Base-by-base conservation (phyloP, 1,139 yeast genomes). In the Candida sp. region DNA sequence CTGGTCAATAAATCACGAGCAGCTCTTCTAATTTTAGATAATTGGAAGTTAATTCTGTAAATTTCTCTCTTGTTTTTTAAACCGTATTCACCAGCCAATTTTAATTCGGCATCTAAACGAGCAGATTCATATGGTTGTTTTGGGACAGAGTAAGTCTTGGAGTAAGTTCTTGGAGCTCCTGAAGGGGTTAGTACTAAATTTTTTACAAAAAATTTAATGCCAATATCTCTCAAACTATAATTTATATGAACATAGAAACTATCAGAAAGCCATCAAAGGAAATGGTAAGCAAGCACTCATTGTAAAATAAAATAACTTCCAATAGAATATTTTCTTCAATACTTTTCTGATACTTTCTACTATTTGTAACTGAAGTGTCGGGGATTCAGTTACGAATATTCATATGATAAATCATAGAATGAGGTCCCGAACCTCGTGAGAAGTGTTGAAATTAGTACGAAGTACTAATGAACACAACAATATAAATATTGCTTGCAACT, bases 1-100 rank as follows among this genome's bases (percentile, higher is more conserved):
- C 97, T 90, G 81, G 99, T 93, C 79, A 93, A 87, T 70, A 93
- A 84, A 73, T 95, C 98, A 87, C 99, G 96, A 72, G 99, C 99
- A 75, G 99, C 99, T 84, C 99, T 90, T 84, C 99, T 93, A 75
- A 93, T 93, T 87, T 93, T 93, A 60, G 99, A 93, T 73, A 93
- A 89, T 81, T 93, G 97, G 85, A 86, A 89, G 74, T 90, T 91
- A 75, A 91, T 88, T 84, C 97, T 87, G 95, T 91, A 90, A 77
- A 93, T 89, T 81, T 93, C 99, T 76, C 95, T 89, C 91, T 93
- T 93, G 97, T 95, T 93, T 83, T 90, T 91, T 73, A 93, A 87
- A 84, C 99, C 99, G 87, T 79, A 93, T 81, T 93, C 99, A 84
- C 99, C 99, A 68, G 96, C 97, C 70, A 93, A 87, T 81, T 93